Evolutionary conservation across 345 rosid genomes (phyloP), one percentile per base, ranked within the genome.

Genomic region (Cardiospermum halicacabum): DNA sequence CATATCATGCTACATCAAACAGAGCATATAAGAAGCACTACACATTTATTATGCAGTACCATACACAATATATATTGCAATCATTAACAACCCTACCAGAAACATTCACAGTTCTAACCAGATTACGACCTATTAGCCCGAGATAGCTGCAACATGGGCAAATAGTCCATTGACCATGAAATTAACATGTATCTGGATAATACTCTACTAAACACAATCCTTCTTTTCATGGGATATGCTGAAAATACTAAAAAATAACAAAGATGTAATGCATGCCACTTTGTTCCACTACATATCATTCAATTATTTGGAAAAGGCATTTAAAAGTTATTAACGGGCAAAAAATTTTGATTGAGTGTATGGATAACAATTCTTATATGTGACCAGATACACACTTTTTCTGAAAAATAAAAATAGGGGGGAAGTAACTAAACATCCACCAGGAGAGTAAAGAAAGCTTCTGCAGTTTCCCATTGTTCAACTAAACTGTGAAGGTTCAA

Each of bases 11-110:
- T 43, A 26, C 19, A 56, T 31, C 25, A 28, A 45, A 26, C 27
- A 66, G 42, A 60, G 39, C 32, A 30, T 32, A 71, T 36, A 49
- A n/a, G 22, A n/a, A 59, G 21, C 48, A 25, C 25, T 42, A 3
- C 22, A 58, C 30, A 19, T 13, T 40, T 16, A 32, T 18, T 30
- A 61, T 26, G 51, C 1, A 30, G 19, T 18, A 51, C 25, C 36
- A 47, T 22, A 22, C 22, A 62, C 59, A 53, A 48, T 24, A 62
- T 18, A 62, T 27, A 47, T 25, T 27, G 47, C 19, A 26, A 26
- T 40, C 49, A 54, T 25, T 47, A 31, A 48, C 56, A 28, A 49
- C 28, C 7, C 26, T 30, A 51, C 42, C 3, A 31, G 36, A n/a
- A 51, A 24, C 30, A 43, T 9, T 34, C 53, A 26, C 22, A 45